Evolutionary conservation across 768 basidiomycete genomes (phyloP).

Genomic region (Boletus rubroflammeus): DNA sequence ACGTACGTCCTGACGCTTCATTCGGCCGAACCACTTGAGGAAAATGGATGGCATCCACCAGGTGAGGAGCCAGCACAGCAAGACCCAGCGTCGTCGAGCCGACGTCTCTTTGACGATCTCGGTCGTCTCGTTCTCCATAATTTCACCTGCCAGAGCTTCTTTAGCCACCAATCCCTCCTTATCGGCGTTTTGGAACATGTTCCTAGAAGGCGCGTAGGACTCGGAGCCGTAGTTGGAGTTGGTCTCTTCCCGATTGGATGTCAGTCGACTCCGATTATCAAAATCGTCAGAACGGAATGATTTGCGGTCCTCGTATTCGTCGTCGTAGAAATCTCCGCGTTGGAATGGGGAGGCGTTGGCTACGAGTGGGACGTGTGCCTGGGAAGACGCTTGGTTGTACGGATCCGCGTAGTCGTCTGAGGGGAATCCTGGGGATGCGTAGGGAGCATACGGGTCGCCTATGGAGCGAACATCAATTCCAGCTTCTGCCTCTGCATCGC

Average conservation of each 20-base stretch:
- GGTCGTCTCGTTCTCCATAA: conserved; percentile 82
- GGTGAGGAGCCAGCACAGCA: conserved; percentile 83
- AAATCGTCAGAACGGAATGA: conserved; percentile 75
- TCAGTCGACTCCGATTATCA: conserved; percentile 74
- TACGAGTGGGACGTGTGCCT: conserved; percentile 79
- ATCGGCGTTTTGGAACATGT: conserved; percentile 90
- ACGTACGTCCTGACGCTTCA: conserved; percentile 91
- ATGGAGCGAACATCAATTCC: conserved; percentile 56
- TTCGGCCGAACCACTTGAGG: conserved; percentile 72
- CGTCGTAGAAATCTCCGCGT: conserved; percentile 70
- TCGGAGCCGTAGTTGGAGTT: conserved; percentile 85
- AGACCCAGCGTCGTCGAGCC: conserved; percentile 83
- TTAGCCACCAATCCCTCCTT: conserved; percentile 72
- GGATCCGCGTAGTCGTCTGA: conserved; percentile 50
- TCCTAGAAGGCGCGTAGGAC: conserved; percentile 88
- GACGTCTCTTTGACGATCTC: conserved; percentile 83
- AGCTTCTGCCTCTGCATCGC: conserved; percentile 71
- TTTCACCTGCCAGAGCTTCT: conserved; percentile 80
- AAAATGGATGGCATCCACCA: conserved; percentile 83
- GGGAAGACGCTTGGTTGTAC: conserved; percentile 50
- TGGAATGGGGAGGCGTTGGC: conserved; percentile 79
- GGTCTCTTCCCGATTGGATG: conserved; percentile 73
- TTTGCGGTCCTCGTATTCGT: conserved; percentile 73
- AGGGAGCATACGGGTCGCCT: conserved; percentile 76
- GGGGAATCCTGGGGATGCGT: conserved; percentile 47